Evolutionary conservation across 2,329 filamentous ascomycete genomes (phyloP).

Genomic region (Pestalotiopsis sp.): DNA sequence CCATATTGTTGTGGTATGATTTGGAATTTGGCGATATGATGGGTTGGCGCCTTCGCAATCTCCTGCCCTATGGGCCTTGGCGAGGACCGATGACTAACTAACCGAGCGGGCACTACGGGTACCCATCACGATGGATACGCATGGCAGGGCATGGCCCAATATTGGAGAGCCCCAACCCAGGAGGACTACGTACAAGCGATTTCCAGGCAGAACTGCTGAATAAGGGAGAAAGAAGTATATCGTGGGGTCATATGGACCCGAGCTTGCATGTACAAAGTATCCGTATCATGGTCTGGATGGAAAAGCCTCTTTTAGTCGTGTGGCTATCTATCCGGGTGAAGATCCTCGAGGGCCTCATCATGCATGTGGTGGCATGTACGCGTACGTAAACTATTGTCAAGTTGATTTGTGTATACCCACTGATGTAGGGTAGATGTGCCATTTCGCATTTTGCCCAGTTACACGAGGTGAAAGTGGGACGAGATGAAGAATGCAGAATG

Average conservation of each 20-base stretch:
- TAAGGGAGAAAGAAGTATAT: not conserved
- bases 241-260: not conserved
- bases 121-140: not conserved
- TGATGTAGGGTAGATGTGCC: not conserved
- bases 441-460: constrained; percentile 6
- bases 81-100: not conserved
- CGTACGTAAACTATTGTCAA: not conserved
- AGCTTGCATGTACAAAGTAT: not conserved
- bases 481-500: not conserved
- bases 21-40: not conserved
- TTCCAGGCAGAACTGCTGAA: not conserved
- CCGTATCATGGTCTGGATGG: not conserved
- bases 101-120: not conserved
- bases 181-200: not conserved
- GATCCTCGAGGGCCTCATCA: not conserved
- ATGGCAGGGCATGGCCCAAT: not conserved
- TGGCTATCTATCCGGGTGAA: not conserved
- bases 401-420: not conserved
- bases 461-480: not conserved
- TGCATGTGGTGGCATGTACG: not conserved
- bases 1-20: not conserved
- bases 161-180: not conserved
- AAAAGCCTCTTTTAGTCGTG: not conserved
- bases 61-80: not conserved
- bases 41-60: not conserved